phyloP scores from a whole-genome alignment of 2,329 filamentous ascomycete genomes.

The Pseudogymnoascus sp. region DNA sequence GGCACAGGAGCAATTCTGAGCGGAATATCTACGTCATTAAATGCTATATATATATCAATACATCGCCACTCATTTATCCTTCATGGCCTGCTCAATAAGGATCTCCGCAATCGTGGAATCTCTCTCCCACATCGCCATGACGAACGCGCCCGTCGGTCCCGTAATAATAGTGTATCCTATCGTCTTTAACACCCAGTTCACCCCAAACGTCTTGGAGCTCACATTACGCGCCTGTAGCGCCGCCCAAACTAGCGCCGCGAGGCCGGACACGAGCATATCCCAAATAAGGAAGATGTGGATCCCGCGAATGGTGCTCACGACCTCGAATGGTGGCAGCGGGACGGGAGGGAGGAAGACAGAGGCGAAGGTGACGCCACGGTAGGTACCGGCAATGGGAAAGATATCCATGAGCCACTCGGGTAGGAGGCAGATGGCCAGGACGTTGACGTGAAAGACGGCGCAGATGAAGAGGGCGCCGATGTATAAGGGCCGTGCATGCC shows the following conservation, averaged over 20 bases:
- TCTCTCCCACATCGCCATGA: constrained; percentile 7
- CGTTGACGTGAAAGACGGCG: background rate
- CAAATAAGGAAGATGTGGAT: background rate
- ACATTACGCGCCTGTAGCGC: background rate
- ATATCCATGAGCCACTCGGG: background rate
- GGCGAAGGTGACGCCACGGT: background rate
- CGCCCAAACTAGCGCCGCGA: background rate
- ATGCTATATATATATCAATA: background rate
- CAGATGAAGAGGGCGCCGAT: background rate
- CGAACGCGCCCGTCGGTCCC: background rate
- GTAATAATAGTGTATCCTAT: background rate
- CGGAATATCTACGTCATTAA: background rate
- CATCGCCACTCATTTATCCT: background rate
- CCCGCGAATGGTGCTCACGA: background rate
- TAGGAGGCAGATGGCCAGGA: background rate
- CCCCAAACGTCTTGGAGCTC: background rate
- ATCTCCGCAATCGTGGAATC: background rate
- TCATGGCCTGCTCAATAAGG: constrained; percentile 5
- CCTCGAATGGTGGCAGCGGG: background rate
- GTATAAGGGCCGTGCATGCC: background rate
- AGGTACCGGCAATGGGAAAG: background rate
- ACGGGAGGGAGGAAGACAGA: background rate
- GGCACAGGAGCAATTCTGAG: background rate
- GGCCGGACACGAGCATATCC: background rate
- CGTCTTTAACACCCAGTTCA: background rate